A percentile compares a stretch with the other conserved stretches of the same genome.
These are phyloP conservation scores for Scutellaria minor DNA, from an alignment of 257 asterid species.

Conservation along the genomic window DNA sequence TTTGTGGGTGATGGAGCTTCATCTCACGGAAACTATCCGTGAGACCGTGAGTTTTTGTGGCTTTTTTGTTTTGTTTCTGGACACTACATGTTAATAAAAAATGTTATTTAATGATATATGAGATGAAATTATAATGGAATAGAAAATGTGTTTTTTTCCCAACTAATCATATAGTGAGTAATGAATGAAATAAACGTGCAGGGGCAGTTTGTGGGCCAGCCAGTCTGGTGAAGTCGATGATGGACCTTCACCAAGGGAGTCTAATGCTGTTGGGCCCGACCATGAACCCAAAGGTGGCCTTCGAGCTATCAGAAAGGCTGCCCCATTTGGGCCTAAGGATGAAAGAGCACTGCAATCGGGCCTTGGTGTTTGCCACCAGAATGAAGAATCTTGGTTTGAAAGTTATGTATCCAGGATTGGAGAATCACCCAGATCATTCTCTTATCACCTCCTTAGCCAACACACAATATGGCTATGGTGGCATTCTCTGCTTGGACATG, in stretches of 20 bases:
- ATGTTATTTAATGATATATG: too few relatives aligned
- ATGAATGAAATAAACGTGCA: neutral
- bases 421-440: slow-evolving; percentile 60
- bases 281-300: slow-evolving; percentile 72
- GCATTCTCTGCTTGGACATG: slow-evolving; percentile 74
- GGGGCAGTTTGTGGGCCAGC: slow-evolving; percentile 85
- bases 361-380: slow-evolving; percentile 53
- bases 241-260: slow-evolving; percentile 76
- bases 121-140: too few relatives aligned
- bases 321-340: slow-evolving; percentile 74
- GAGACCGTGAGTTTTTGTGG: too few relatives aligned
- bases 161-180: too few relatives aligned
- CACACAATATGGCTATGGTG: slow-evolving; percentile 69
- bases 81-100: too few relatives aligned
- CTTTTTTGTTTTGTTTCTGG: too few relatives aligned
- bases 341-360: slow-evolving; percentile 77
- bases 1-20: too few relatives aligned
- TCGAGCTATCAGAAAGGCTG: slow-evolving; percentile 66
- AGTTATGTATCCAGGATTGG: slow-evolving; percentile 70
- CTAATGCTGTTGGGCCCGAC: slow-evolving; percentile 81
- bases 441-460: slow-evolving; percentile 51
- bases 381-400: slow-evolving; percentile 64
- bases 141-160: too few relatives aligned
- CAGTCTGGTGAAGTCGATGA: slow-evolving; percentile 69
- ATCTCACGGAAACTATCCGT: too few relatives aligned